These are phyloP conservation scores for Pseudozyma sp. DNA, from an alignment of 1,284 basidiomycete species.

Conservation along the genomic window DNA sequence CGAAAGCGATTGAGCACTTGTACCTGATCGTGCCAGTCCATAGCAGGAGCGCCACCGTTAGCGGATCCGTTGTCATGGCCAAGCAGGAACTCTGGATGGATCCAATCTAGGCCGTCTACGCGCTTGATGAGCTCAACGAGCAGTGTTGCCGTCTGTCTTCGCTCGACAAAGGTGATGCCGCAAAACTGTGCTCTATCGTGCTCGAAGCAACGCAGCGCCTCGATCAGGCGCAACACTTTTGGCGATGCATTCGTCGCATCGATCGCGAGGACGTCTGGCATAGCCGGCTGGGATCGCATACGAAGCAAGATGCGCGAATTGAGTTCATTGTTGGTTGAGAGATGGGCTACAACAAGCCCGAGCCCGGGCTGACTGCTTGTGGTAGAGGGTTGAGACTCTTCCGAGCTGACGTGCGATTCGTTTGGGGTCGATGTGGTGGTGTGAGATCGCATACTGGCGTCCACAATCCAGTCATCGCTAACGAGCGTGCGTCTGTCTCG, in stretches of 20 bases:
- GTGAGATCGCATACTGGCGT: slow-evolving; percentile 16
- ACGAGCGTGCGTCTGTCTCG: slow-evolving; percentile 22
- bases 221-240: slow-evolving; percentile 47
- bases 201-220: slow-evolving; percentile 46
- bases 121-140: slow-evolving; percentile 55
- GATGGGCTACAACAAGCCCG: slow-evolving; percentile 16
- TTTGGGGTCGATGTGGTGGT: background rate
- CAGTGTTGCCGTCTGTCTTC: slow-evolving; percentile 47
- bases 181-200: slow-evolving; percentile 29
- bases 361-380: slow-evolving; percentile 1
- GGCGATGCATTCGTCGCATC: slow-evolving; percentile 25
- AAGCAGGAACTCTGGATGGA: slow-evolving; percentile 48
- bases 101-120: slow-evolving; percentile 31
- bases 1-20: slow-evolving; percentile 52
- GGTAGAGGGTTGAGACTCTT: background rate
- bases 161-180: slow-evolving; percentile 58
- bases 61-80: slow-evolving; percentile 42
- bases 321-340: slow-evolving; percentile 27
- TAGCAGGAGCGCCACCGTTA: slow-evolving; percentile 21
- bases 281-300: slow-evolving; percentile 20
- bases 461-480: slow-evolving; percentile 32
- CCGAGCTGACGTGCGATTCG: background rate
- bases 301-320: slow-evolving; percentile 31
- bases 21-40: slow-evolving; percentile 56
- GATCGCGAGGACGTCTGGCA: slow-evolving; percentile 23